These are phyloP conservation scores for Ophiostoma populinum DNA, from an alignment of 2,329 filamentous ascomycete genomes.

Conservation along the genomic window DNA sequence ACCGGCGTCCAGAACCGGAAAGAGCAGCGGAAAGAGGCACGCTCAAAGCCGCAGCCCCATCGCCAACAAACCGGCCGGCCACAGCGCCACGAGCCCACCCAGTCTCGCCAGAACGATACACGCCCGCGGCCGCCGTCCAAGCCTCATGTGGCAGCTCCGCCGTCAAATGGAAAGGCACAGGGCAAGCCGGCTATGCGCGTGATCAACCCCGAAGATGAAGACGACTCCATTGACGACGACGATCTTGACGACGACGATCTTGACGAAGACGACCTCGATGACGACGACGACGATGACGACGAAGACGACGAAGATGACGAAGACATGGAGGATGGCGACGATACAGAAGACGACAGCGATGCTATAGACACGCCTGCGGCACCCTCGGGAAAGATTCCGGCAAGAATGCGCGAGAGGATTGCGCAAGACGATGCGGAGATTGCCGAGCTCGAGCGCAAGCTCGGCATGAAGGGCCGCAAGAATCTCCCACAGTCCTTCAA, in stretches of 20 bases:
- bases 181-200: constrained; percentile 1
- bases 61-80: not conserved
- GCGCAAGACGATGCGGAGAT: constrained; percentile 80
- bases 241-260: constrained; percentile 12
- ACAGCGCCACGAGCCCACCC: not conserved
- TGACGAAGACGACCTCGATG: constrained; percentile 14
- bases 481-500: constrained; percentile 54
- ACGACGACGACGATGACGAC: constrained; percentile 8
- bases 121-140: not conserved
- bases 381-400: constrained; percentile 15
- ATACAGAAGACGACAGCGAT: constrained; percentile 12
- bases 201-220: constrained; percentile 2
- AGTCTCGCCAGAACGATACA: not conserved
- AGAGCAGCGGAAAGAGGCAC: constrained; percentile 40
- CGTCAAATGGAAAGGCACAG: not conserved
- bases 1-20: constrained; percentile 6
- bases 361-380: constrained; percentile 11
- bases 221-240: constrained; percentile 4
- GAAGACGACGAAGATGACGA: constrained; percentile 11
- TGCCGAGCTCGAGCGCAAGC: constrained; percentile 65
- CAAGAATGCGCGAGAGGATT: constrained; percentile 41
- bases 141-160: not conserved
- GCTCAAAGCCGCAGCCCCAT: constrained; percentile 29
- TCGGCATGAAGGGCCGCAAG: constrained; percentile 68
- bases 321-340: constrained; percentile 11